Percentiles rank a stretch among this genome's conserved stretches.
These are phyloP conservation scores for Acidiella bohemica DNA, from an alignment of 495 filamentous ascomycete genomes.

Conservation along the genomic window DNA sequence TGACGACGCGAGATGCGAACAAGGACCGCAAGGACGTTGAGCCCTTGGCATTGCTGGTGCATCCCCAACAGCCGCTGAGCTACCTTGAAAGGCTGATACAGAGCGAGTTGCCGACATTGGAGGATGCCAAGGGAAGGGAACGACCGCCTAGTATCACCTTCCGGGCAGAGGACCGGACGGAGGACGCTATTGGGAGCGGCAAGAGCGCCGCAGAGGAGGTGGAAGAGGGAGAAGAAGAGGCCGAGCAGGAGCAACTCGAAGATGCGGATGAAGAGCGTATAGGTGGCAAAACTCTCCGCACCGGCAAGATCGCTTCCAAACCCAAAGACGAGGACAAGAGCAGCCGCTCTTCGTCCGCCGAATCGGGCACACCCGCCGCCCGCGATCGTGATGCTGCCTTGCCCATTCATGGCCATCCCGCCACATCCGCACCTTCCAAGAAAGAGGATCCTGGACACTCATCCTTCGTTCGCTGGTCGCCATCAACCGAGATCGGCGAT, in stretches of 20 bases:
- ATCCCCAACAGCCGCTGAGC: slow-evolving; percentile 85
- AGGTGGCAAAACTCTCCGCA: slow-evolving; percentile 36
- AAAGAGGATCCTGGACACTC: slow-evolving; percentile 16
- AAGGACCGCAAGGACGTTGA: slow-evolving; percentile 52
- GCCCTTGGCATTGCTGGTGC: slow-evolving; percentile 75
- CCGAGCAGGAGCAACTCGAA: slow-evolving; percentile 27
- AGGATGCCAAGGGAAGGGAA: slow-evolving; percentile 40
- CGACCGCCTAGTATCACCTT: slow-evolving; percentile 59
- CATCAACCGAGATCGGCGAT: slow-evolving; percentile 80
- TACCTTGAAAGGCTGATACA: slow-evolving; percentile 87
- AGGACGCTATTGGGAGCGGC: slow-evolving; percentile 37
- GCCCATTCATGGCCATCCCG: not conserved
- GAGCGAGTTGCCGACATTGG: slow-evolving; percentile 67
- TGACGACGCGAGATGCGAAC: slow-evolving; percentile 48
- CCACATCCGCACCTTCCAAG: slow-evolving; percentile 27
- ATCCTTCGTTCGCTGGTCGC: slow-evolving; percentile 80
- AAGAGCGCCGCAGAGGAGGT: slow-evolving; percentile 22
- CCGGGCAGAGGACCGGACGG: slow-evolving; percentile 57
- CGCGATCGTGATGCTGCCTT: slow-evolving; percentile 19
- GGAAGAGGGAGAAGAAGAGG: slow-evolving; percentile 24
- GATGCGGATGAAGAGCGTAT: slow-evolving; percentile 34
- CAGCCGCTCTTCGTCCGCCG: no score
- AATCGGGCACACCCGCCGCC: no score
- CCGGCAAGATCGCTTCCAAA: slow-evolving; percentile 32
- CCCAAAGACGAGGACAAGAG: slow-evolving; percentile 9